These are phyloP conservation scores for Cyberlindnera mycetangii DNA, from an alignment of 805 yeast species.

Conservation along the genomic window DNA sequence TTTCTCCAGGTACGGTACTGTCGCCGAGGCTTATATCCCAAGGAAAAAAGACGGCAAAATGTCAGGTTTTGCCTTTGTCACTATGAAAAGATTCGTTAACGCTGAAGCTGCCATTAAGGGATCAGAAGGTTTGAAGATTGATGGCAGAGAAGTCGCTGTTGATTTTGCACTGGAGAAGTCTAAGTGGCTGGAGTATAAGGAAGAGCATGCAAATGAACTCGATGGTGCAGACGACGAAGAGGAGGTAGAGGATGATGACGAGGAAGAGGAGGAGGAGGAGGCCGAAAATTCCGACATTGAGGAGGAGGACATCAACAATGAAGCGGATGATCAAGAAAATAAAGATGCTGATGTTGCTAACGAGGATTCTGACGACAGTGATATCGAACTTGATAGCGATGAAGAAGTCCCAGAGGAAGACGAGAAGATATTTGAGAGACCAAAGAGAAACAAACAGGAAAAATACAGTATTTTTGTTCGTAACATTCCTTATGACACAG, in stretches of 20 bases:
- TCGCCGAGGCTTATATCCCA: slow-evolving; percentile 86
- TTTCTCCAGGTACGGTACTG: slow-evolving; percentile 79
- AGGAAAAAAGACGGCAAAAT: slow-evolving; percentile 82
- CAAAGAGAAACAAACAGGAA: slow-evolving; percentile 59
- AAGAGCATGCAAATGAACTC: slow-evolving; percentile 40
- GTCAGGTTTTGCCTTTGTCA: slow-evolving; percentile 93
- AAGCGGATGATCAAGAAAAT: slow-evolving; percentile 25
- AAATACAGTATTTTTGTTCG: slow-evolving; percentile 78
- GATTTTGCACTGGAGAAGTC: slow-evolving; percentile 89
- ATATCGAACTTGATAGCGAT: slow-evolving; percentile 32
- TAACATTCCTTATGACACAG: slow-evolving; percentile 93
- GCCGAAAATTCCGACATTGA: slow-evolving; percentile 22
- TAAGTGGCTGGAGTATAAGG: slow-evolving; percentile 67
- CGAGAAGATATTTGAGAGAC: slow-evolving; percentile 32
- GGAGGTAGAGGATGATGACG: slow-evolving; percentile 33
- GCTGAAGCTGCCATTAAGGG: slow-evolving; percentile 83
- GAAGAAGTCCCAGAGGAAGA: slow-evolving; percentile 32
- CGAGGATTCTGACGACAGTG: slow-evolving; percentile 27
- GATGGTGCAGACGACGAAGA: slow-evolving; percentile 41
- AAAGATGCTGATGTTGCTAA: slow-evolving; percentile 29
- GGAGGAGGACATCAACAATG: slow-evolving; percentile 21
- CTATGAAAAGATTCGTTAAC: slow-evolving; percentile 73
- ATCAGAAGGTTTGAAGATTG: slow-evolving; percentile 71
- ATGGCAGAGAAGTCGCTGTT: slow-evolving; percentile 89
- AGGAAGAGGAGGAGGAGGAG: slow-evolving; percentile 31